These are phyloP conservation scores for Rhizopogon rudus DNA, from an alignment of 768 basidiomycete genomes.

Conservation along the genomic window DNA sequence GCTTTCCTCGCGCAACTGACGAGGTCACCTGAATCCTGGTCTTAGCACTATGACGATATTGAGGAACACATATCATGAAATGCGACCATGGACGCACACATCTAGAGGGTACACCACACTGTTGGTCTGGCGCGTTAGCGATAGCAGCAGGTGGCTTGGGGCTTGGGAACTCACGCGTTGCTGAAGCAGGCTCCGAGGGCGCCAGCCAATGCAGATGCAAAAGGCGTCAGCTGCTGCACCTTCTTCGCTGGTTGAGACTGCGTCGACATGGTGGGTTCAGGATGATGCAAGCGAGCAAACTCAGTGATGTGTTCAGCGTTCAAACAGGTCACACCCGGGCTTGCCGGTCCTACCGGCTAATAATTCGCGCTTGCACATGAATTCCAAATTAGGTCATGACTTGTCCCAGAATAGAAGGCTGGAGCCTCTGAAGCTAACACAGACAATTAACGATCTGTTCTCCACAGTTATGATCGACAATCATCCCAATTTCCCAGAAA, in stretches of 20 bases:
- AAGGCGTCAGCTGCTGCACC: conserved; percentile 69
- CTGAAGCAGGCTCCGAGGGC: conserved; percentile 92
- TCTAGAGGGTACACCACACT: conserved; percentile 95
- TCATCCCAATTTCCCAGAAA: neutral
- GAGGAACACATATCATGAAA: neutral
- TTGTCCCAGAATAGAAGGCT: neutral
- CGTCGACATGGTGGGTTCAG: conserved; percentile 25
- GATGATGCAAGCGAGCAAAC: neutral
- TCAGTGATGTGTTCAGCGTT: too few relatives aligned
- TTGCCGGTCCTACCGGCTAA: conserved; percentile 1
- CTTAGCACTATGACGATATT: conserved; percentile 60
- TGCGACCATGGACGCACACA: conserved; percentile 53
- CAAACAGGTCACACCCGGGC: neutral
- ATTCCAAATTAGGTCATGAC: neutral
- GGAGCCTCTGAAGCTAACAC: neutral
- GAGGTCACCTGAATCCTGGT: conserved; percentile 88
- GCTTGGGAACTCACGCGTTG: conserved; percentile 65
- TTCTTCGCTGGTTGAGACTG: conserved; percentile 49
- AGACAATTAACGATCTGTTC: neutral
- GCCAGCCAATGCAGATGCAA: conserved; percentile 87
- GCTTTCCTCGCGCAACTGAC: conserved; percentile 46
- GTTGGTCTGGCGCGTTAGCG: conserved; percentile 5
- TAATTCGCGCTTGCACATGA: conserved; percentile 1
- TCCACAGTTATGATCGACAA: neutral
- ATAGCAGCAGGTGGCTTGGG: conserved; percentile 2